Conservation (phyloP, 352 stramenopile species). For the Elongisporangium senticosum region DNA sequence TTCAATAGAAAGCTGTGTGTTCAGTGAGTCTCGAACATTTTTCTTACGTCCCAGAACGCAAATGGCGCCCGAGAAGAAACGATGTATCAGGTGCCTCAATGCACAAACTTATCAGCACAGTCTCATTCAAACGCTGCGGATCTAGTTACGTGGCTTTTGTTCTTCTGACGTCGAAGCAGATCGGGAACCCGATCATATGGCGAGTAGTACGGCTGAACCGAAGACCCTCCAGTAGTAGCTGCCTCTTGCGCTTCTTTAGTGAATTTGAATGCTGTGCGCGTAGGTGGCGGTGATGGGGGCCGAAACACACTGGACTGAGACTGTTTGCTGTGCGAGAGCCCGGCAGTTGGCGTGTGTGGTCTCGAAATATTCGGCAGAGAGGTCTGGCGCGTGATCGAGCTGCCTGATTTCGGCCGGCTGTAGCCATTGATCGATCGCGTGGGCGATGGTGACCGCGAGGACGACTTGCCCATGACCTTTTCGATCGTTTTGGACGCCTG, state of each 20-base stretch:
- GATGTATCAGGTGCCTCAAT: too few species aligned
- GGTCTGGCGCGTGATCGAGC: constrained; percentile 28
- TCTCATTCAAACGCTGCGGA: not conserved
- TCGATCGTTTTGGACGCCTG: constrained; percentile 75
- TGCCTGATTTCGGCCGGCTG: constrained; percentile 54
- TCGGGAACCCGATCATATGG: constrained; percentile 57
- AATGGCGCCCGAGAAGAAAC: too few species aligned
- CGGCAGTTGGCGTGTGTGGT: constrained; percentile 17
- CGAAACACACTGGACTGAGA: constrained; percentile 43
- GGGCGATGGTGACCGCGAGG: constrained; percentile 32
- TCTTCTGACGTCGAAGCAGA: constrained; percentile 47
- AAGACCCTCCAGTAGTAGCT: constrained; percentile 8
- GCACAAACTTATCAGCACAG: not conserved
- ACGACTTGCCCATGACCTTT: constrained; percentile 50
- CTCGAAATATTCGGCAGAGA: constrained; percentile 33
- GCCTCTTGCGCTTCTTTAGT: constrained; percentile 53
- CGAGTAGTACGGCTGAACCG: constrained; percentile 56
- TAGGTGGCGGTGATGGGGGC: constrained; percentile 57
- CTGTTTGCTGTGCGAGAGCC: constrained; percentile 15
- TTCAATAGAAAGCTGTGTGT: too few species aligned
- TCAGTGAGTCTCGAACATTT: too few species aligned
- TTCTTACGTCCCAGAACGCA: too few species aligned
- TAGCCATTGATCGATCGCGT: constrained; percentile 19
- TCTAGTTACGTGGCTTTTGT: constrained; percentile 11
- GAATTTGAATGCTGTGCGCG: constrained; percentile 67